These are phyloP conservation scores for Leucocoprinus leucothites DNA, from an alignment of 768 basidiomycete genomes.

Conservation along the genomic window DNA sequence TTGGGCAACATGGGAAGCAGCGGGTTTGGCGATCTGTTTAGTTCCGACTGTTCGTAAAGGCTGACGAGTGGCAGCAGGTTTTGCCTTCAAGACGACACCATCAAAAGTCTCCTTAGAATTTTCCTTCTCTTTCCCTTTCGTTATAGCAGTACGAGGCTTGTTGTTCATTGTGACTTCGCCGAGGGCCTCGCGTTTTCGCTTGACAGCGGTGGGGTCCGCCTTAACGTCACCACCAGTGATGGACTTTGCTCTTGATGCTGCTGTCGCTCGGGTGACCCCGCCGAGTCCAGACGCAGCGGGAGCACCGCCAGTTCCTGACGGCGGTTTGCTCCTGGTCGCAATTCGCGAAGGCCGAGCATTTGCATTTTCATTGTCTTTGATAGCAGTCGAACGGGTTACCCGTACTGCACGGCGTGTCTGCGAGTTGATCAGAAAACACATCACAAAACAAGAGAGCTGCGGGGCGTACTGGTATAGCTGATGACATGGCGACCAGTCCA, in stretches of 20 bases:
- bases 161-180: constrained; percentile 65
- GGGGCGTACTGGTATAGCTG: constrained; percentile 41
- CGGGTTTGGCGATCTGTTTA: constrained; percentile 33
- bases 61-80: constrained; percentile 41
- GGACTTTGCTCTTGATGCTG: constrained; percentile 19
- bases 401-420: constrained; percentile 74
- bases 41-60: constrained; percentile 53
- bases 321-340: constrained; percentile 59
- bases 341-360: constrained; percentile 61
- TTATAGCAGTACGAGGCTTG: constrained; percentile 39
- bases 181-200: constrained; percentile 79
- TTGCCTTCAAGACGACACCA: constrained; percentile 60
- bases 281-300: constrained; percentile 28
- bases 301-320: constrained; percentile 38
- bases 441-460: constrained; percentile 12
- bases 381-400: constrained; percentile 39
- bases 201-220: constrained; percentile 50
- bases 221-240: constrained; percentile 22
- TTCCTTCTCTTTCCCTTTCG: constrained; percentile 60
- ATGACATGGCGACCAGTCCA: constrained; percentile 37
- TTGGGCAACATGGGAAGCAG: constrained; percentile 19
- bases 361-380: constrained; percentile 75
- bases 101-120: constrained; percentile 54
- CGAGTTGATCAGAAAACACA: constrained; percentile 10
- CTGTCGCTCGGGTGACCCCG: constrained; percentile 48